Conservation (phyloP, 2,329 filamentous ascomycete species). For the Colletotrichum magnum region DNA sequence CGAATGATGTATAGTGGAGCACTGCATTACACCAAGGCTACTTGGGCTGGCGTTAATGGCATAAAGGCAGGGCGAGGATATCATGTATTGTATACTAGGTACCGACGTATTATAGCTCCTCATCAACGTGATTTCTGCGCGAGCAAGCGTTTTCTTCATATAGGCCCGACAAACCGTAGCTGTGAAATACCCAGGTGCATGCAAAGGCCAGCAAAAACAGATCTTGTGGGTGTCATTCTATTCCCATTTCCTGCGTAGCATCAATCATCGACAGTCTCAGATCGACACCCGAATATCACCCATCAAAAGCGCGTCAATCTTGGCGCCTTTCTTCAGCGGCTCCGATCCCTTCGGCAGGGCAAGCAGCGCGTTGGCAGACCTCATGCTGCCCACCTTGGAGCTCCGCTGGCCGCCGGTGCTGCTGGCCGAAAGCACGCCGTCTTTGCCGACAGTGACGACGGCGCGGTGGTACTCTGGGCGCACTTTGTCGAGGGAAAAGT, state of each 20-base stretch:
- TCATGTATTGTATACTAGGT: conserved; percentile 40
- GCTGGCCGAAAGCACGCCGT: conserved; percentile 79
- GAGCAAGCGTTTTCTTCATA: neutral
- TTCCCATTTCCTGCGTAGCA: neutral
- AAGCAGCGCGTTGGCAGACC: conserved; percentile 88
- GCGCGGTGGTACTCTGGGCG: conserved; percentile 94
- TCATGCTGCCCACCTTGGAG: conserved; percentile 89
- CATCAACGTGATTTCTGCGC: conserved; percentile 36
- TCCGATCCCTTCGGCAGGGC: conserved; percentile 78
- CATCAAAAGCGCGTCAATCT: conserved; percentile 86
- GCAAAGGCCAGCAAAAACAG: no score
- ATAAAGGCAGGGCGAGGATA: conserved; percentile 42
- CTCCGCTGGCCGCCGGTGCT: conserved; percentile 94
- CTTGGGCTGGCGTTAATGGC: conserved; percentile 43
- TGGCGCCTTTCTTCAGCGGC: conserved; percentile 76
- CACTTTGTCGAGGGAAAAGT: conserved; percentile 80
- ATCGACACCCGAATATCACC: conserved; percentile 55
- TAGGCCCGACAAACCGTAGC: no score
- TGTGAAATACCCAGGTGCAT: no score
- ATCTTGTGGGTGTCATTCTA: no score
- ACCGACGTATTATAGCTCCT: conserved; percentile 39
- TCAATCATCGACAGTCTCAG: neutral
- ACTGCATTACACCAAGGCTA: conserved; percentile 43
- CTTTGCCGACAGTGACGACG: conserved; percentile 73
- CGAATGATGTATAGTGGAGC: conserved; percentile 38